Evolutionary conservation across 108 stramenopile species (phyloP).

Genomic region (Cyclotella baltica): DNA sequence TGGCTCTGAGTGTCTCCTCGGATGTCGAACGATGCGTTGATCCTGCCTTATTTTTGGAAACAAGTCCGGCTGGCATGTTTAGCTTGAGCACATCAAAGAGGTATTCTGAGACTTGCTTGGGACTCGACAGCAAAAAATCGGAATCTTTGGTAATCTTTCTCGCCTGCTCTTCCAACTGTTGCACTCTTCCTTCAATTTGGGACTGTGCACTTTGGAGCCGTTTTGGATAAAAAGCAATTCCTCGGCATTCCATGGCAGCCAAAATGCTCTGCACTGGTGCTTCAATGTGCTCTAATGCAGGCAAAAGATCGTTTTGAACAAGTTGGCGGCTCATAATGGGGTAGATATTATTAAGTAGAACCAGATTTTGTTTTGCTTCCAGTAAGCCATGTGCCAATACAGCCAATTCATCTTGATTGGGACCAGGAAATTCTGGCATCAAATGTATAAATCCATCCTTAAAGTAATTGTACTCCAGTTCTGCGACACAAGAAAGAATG

Average conservation of each 20-base stretch:
- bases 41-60: constrained; percentile 37
- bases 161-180: constrained; percentile 36
- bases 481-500: background rate
- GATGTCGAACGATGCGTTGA: constrained; percentile 59
- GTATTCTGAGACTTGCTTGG: constrained; percentile 58
- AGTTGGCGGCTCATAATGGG: constrained; percentile 42
- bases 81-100: constrained; percentile 57
- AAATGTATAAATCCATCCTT: constrained; percentile 48
- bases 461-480: constrained; percentile 43
- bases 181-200: constrained; percentile 33
- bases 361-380: constrained; percentile 36
- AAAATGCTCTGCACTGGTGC: constrained; percentile 51
- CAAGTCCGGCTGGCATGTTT: constrained; percentile 29
- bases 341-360: constrained; percentile 38
- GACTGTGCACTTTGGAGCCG: constrained; percentile 33
- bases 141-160: constrained; percentile 37
- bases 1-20: constrained; percentile 57
- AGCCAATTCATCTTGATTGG: constrained; percentile 5
- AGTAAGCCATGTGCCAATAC: constrained; percentile 33
- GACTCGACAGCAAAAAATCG: constrained; percentile 56
- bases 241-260: constrained; percentile 60
- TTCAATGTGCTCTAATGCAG: constrained; percentile 48
- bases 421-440: background rate
- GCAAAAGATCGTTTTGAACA: constrained; percentile 26
- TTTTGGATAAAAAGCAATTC: constrained; percentile 49